phyloP scores from a whole-genome alignment of 768 basidiomycete genomes.

The Kwoniella dendrophila region DNA sequence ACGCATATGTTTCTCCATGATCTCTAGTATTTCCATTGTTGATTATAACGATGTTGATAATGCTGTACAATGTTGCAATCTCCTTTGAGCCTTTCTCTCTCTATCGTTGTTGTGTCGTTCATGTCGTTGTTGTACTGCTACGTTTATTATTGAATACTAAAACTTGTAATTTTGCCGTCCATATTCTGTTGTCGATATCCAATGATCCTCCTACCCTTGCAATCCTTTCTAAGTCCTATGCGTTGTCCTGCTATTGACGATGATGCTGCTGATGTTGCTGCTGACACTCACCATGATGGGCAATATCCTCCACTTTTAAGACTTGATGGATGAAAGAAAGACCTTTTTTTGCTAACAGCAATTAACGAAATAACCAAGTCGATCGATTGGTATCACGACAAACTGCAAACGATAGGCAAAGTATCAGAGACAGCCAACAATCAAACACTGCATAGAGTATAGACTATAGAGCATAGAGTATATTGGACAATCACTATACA shows the following conservation, averaged over 20 bases:
- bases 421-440: constrained; percentile 1
- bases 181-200: background rate
- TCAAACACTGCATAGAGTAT: too few species aligned
- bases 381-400: too few species aligned
- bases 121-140: too few species aligned
- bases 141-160: too few species aligned
- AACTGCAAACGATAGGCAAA: background rate
- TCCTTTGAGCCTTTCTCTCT: too few species aligned
- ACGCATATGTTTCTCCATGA: constrained; percentile 5
- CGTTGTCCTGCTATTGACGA: background rate
- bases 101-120: too few species aligned
- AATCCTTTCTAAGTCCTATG: background rate
- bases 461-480: background rate
- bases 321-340: constrained; percentile 30
- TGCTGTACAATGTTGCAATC: too few species aligned
- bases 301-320: constrained; percentile 32
- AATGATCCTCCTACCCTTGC: constrained; percentile 1
- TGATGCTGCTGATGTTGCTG: background rate
- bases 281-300: constrained; percentile 51
- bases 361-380: background rate
- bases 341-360: constrained; percentile 4
- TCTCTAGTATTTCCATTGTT: background rate
- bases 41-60: too few species aligned
- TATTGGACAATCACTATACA: background rate
- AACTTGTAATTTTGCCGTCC: too few species aligned